Evolutionary conservation across 2,329 filamentous ascomycete species (phyloP).

Genomic region (Sphaerulina musiva): DNA sequence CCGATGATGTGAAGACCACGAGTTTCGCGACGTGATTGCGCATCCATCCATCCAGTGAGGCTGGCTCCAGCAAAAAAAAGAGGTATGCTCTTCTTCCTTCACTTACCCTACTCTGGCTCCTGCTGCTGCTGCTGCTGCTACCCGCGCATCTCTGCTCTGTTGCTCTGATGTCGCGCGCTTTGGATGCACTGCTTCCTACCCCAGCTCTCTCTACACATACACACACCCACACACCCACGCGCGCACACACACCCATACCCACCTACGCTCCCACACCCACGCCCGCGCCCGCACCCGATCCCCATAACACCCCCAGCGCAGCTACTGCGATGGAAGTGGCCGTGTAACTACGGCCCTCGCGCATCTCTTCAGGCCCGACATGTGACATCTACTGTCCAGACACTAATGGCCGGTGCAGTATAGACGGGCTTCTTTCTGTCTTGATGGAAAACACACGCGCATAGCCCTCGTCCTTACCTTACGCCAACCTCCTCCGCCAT

Average conservation of each 20-base stretch:
- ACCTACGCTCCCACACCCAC: no score
- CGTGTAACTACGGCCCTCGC: background rate
- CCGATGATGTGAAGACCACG: background rate
- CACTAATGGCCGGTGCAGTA: slow-evolving; percentile 6
- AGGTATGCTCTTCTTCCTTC: background rate
- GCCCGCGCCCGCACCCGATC: background rate
- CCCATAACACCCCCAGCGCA: background rate
- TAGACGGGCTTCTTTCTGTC: background rate
- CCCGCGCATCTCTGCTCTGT: background rate
- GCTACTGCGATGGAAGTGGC: background rate
- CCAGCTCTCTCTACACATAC: background rate
- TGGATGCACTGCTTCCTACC: no score
- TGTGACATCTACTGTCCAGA: background rate
- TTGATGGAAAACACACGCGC: slow-evolving; percentile 11
- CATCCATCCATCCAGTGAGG: background rate
- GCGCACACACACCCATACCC: no score
- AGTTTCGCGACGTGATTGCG: background rate
- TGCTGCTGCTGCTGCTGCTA: background rate
- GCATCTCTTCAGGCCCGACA: background rate
- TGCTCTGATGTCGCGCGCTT: background rate
- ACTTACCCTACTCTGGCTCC: background rate
- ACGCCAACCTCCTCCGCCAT: background rate
- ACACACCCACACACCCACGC: no score
- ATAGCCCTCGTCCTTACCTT: slow-evolving; percentile 1
- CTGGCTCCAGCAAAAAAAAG: background rate